Evolutionary conservation across 257 asterid genomes (phyloP).

Genomic region (Jaltomata sinuosa): DNA sequence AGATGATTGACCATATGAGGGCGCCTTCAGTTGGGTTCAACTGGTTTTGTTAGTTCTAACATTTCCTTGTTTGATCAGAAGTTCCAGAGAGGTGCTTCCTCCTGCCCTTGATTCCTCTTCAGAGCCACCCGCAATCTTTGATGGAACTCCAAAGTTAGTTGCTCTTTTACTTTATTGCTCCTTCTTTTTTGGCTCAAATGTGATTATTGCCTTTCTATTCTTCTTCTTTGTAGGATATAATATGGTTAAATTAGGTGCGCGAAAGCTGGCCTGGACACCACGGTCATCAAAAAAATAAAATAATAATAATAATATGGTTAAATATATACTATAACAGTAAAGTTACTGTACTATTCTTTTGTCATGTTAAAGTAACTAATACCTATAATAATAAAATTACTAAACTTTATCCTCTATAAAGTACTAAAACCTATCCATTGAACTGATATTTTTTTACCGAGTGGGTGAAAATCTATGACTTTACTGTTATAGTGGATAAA

Average conservation of each 20-base stretch:
- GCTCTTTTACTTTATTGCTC: neutral
- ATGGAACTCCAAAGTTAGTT: constrained; percentile 74
- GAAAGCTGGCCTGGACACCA: too few relatives aligned
- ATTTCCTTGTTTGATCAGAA: constrained; percentile 8
- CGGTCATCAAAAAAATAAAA: too few relatives aligned
- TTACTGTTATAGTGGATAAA: neutral
- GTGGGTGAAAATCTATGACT: neutral
- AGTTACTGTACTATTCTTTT: neutral
- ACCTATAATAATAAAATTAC: neutral
- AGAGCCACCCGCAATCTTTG: constrained; percentile 71
- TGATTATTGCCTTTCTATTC: neutral
- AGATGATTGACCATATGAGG: neutral
- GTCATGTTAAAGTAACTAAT: neutral
- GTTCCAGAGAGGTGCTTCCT: constrained; percentile 49
- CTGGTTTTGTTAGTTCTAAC: neutral
- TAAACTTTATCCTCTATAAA: neutral
- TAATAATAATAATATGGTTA: neutral
- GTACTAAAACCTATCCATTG: neutral
- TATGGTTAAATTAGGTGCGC: neutral
- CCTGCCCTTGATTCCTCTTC: constrained; percentile 81
- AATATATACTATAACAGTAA: neutral
- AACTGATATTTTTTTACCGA: neutral
- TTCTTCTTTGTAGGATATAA: neutral
- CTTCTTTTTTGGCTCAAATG: neutral
- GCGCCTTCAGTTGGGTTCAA: neutral